Conservation (phyloP, 805 yeast genomes). For the Phaffomyces antillensis region DNA sequence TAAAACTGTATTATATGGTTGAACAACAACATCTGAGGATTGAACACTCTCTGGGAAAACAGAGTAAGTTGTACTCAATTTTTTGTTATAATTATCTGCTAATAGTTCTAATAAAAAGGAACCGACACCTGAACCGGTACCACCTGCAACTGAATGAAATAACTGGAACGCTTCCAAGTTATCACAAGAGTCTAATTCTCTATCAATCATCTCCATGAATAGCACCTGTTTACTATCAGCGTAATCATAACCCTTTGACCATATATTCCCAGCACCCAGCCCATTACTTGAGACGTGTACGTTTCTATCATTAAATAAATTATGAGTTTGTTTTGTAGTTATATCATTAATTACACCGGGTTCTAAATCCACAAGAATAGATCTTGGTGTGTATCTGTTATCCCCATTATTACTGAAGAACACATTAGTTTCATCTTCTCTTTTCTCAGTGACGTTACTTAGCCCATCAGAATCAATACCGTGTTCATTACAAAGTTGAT, state of each 20-base stretch:
- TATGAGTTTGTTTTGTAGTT: slow-evolving; percentile 36
- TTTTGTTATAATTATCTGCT: slow-evolving; percentile 77
- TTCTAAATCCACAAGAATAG: slow-evolving; percentile 80
- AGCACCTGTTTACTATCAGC: slow-evolving; percentile 65
- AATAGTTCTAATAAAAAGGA: slow-evolving; percentile 71
- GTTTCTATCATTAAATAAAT: slow-evolving; percentile 78
- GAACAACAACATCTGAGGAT: slow-evolving; percentile 94
- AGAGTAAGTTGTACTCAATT: slow-evolving; percentile 75
- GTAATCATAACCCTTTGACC: slow-evolving; percentile 85
- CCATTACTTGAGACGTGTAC: slow-evolving; percentile 75
- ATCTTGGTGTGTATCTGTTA: slow-evolving; percentile 80
- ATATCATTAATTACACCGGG: slow-evolving; percentile 79
- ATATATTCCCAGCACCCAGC: slow-evolving; percentile 92
- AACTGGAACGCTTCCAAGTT: slow-evolving; percentile 85
- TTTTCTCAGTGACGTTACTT: slow-evolving; percentile 14
- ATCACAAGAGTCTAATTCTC: slow-evolving; percentile 88
- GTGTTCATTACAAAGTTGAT: slow-evolving; percentile 79
- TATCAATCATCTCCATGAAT: slow-evolving; percentile 75
- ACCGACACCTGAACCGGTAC: slow-evolving; percentile 97
- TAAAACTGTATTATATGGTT: slow-evolving; percentile 86
- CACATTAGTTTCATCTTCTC: slow-evolving; percentile 73
- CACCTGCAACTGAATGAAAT: slow-evolving; percentile 95
- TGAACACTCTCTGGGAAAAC: slow-evolving; percentile 77
- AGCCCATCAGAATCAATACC: slow-evolving; percentile 48
- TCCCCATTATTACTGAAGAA: slow-evolving; percentile 76